Evolutionary conservation across 495 filamentous ascomycete genomes (phyloP), one percentile per base, ranked within the genome.

Genomic region (Penicillium turbatum): DNA sequence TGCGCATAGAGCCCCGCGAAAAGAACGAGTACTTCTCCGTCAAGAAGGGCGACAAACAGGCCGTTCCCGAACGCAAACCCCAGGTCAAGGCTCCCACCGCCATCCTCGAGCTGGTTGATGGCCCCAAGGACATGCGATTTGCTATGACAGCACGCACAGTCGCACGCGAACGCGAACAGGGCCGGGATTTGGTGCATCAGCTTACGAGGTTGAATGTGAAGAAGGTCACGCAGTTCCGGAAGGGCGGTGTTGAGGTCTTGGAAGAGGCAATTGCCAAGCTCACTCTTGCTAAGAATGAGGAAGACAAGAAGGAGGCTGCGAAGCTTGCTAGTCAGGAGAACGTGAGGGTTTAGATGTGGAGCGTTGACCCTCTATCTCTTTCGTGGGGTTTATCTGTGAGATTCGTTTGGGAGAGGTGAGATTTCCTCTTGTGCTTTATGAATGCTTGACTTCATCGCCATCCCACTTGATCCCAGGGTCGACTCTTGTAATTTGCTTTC

Each of bases 81-180:
- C 65, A 81, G 55, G 90, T 96, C 65, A 89, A 95, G 73, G 92
- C 89, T 3, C 79, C 84, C 31, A 87, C 83, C 17, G 93, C 93
- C 0, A 95, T 98, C 59, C 82, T 98, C n/a, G 93, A 97, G 71
- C 80, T 98, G 11, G 90, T 97, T 39, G 93, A 98, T 67, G 92
- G 92, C 37, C 92, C 91, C 13, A 88, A 85, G 70, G 93, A 98
- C 72, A 89, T 96, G 80, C 86, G 92, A 2, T 97, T 98, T 73
- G 86, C 87, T 48, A 83, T 97, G 77, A 96, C 91, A 13, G 93
- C 93, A 4, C 82, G 82, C 41, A 84, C 88, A 0, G 74, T 98
- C 0, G 88, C 85, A 34, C 77, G 79, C 36, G 75, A 86, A 59
- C 74, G 84, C 30, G 66, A 62, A 11, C 61, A 81, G 45, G 71